Percentiles rank a stretch among this genome's conserved stretches.
These are phyloP conservation scores for Fimicolochytrium jonesii DNA, from an alignment of 192 early-diverging fungal species.

Conservation along the genomic window DNA sequence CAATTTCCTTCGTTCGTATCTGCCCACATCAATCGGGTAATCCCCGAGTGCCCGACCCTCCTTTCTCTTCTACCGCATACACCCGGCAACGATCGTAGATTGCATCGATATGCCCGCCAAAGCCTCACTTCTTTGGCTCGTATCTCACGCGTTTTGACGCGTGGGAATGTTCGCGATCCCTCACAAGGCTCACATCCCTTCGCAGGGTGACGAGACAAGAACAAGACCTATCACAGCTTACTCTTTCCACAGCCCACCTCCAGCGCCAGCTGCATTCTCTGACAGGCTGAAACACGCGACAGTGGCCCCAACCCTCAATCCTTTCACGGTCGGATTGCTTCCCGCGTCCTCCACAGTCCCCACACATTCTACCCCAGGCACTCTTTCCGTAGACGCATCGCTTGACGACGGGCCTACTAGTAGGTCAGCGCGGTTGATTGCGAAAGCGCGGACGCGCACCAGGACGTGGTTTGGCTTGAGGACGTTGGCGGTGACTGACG, in stretches of 20 bases:
- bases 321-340: constrained; percentile 3
- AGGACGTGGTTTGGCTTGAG: constrained; percentile 5
- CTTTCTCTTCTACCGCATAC: neutral
- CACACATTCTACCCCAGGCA: constrained; percentile 4
- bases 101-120: too few species aligned
- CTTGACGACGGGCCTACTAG: neutral
- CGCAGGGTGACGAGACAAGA: too few species aligned
- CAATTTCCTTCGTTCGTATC: neutral
- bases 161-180: too few species aligned
- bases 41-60: neutral
- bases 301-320: neutral
- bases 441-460: constrained; percentile 1
- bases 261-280: too few species aligned
- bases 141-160: too few species aligned
- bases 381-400: too few species aligned
- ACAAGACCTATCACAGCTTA: too few species aligned
- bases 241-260: constrained; percentile 2
- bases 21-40: neutral
- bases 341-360: constrained; percentile 7
- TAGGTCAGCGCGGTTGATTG: constrained; percentile 2
- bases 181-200: too few species aligned
- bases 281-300: neutral
- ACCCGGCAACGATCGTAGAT: neutral
- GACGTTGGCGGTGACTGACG: constrained; percentile 16
- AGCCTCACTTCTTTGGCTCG: too few species aligned